A percentile compares a stretch with the other conserved stretches of the same genome.
Conservation (phyloP, 495 filamentous ascomycete species). For the Mycothermus thermophilus region DNA sequence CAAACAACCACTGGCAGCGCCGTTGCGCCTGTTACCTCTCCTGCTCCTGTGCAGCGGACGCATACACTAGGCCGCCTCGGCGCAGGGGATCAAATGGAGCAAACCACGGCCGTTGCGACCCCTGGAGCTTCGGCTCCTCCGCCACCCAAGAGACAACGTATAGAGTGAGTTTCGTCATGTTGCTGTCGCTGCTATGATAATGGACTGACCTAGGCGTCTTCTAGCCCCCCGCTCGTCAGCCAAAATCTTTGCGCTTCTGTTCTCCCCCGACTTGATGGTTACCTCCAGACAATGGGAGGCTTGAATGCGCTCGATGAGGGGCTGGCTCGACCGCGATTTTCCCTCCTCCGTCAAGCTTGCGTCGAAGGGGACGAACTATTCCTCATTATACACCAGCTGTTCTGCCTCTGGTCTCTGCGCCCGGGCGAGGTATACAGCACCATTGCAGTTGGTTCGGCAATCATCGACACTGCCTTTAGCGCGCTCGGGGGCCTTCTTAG, state of each 20-base stretch:
- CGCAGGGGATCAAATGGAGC: no score
- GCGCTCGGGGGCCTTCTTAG: conserved; percentile 26
- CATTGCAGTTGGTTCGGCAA: not conserved
- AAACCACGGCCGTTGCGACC: no score
- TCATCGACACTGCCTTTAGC: conserved; percentile 24
- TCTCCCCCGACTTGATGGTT: conserved; percentile 9
- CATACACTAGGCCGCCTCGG: no score
- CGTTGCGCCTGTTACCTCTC: no score
- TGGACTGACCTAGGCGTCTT: no score
- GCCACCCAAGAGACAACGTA: conserved; percentile 11
- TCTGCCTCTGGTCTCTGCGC: conserved; percentile 35
- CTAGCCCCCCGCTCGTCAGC: not conserved
- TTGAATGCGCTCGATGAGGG: conserved; percentile 1
- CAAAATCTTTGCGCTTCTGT: conserved; percentile 3
- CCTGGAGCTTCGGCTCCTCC: no score
- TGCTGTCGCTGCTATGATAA: no score
- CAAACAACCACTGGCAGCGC: no score
- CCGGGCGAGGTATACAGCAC: conserved; percentile 2
- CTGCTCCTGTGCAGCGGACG: no score
- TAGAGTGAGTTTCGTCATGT: conserved; percentile 7
- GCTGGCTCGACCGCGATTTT: conserved; percentile 39
- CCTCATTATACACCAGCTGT: conserved; percentile 54
- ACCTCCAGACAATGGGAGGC: conserved; percentile 13
- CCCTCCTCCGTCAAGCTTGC: conserved; percentile 46
- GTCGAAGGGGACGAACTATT: conserved; percentile 44